Conservation (phyloP, 768 basidiomycete genomes). For the Mycena vitilis region DNA sequence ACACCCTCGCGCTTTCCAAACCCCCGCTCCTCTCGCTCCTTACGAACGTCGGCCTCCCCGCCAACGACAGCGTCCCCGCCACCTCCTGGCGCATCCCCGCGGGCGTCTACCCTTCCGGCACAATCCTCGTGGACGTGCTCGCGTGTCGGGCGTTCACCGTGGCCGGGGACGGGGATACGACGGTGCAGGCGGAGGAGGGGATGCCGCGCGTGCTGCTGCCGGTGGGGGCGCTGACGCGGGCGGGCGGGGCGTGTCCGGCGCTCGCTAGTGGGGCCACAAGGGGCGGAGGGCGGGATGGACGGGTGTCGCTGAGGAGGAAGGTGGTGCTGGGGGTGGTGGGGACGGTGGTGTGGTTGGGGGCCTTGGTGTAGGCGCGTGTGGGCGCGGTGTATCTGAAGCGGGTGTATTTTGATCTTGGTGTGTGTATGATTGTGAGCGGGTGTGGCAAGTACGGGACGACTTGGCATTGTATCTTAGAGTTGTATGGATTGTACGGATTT, state of each 20-base stretch:
- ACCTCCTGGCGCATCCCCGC: constrained; percentile 56
- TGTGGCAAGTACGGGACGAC: too few relatives aligned
- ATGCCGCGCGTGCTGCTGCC: constrained; percentile 55
- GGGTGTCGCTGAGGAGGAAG: background rate
- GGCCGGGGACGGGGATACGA: constrained; percentile 53
- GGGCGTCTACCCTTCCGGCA: constrained; percentile 52
- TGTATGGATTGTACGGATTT: too few relatives aligned
- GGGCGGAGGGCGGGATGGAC: constrained; percentile 8
- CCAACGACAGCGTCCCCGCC: constrained; percentile 40
- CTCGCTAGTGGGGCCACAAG: constrained; percentile 21
- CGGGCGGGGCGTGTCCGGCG: constrained; percentile 35
- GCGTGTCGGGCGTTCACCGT: constrained; percentile 57
- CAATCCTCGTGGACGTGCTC: constrained; percentile 64
- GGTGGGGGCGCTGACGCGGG: constrained; percentile 35
- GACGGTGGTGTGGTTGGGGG: constrained; percentile 13
- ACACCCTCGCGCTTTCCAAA: constrained; percentile 63
- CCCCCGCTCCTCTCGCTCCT: constrained; percentile 66
- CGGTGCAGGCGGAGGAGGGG: constrained; percentile 52
- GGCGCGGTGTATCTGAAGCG: too few relatives aligned
- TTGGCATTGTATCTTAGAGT: too few relatives aligned
- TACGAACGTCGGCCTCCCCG: constrained; percentile 59
- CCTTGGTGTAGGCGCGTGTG: constrained; percentile 6
- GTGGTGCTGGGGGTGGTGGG: constrained; percentile 25
- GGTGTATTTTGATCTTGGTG: too few relatives aligned
- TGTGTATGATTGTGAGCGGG: too few relatives aligned